Percentiles rank a stretch among this genome's conserved stretches.
Conservation (phyloP, 2,329 filamentous ascomycete species). For the Cladorrhinum sp. region DNA sequence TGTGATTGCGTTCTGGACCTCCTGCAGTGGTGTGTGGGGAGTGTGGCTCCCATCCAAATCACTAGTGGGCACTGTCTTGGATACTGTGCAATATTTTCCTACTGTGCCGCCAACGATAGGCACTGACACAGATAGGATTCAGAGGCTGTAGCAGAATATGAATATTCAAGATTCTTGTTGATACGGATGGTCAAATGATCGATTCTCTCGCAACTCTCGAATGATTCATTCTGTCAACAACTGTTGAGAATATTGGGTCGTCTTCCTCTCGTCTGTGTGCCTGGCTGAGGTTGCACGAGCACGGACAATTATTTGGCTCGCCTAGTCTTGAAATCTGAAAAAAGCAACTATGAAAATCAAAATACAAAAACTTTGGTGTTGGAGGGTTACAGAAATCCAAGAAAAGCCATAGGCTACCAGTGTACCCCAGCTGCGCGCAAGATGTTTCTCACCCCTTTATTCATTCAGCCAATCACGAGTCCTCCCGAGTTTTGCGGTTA, state of each 20-base stretch:
- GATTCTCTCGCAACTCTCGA: background rate
- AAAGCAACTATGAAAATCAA: background rate
- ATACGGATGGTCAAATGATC: background rate
- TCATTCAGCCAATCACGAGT: constrained; percentile 15
- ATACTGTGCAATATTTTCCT: background rate
- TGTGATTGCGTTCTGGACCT: background rate
- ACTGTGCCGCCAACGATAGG: background rate
- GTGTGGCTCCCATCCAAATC: background rate
- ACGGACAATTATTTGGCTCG: background rate
- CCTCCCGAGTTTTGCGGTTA: constrained; percentile 7
- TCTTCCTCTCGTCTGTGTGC: background rate
- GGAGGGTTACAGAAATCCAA: background rate
- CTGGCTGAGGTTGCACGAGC: background rate
- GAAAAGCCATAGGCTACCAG: background rate
- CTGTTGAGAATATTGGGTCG: background rate
- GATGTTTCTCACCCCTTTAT: background rate
- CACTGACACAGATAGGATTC: background rate
- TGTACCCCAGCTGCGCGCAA: background rate
- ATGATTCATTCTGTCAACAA: background rate
- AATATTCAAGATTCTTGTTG: background rate
- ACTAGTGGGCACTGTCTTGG: background rate
- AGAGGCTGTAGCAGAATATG: background rate
- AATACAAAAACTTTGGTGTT: constrained; percentile 1
- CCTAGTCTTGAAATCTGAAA: background rate
- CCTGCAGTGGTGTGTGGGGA: background rate